These are phyloP conservation scores for Boletus austroedulis DNA, from an alignment of 1,284 basidiomycete genomes.

Conservation along the genomic window DNA sequence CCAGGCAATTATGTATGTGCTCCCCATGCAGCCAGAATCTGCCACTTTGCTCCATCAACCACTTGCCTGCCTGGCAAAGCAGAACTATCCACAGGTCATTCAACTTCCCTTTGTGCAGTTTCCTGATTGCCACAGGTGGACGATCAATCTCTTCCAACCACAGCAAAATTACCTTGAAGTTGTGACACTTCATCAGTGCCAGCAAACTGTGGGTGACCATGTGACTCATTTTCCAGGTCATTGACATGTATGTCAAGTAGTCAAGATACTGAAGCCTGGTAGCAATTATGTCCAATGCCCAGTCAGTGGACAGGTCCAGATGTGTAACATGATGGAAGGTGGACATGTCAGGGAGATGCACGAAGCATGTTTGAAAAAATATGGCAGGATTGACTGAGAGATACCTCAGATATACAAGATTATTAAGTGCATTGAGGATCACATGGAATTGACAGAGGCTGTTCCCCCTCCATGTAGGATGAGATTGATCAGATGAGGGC, in stretches of 20 bases:
- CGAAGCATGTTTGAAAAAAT: not conserved
- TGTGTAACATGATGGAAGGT: not conserved
- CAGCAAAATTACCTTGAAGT: not conserved
- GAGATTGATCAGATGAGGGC: not conserved
- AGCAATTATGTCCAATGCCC: not conserved
- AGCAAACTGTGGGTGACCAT: not conserved
- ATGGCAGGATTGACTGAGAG: not conserved
- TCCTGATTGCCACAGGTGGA: not conserved
- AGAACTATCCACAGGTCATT: not conserved
- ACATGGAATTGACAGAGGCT: not conserved
- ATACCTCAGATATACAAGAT: not conserved
- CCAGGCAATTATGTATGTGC: not conserved
- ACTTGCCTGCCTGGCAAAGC: not conserved
- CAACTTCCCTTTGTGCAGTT: not conserved
- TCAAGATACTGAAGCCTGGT: not conserved
- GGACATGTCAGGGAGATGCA: not conserved
- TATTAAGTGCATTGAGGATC: not conserved
- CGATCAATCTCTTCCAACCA: not conserved
- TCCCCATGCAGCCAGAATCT: not conserved
- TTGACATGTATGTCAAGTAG: not conserved
- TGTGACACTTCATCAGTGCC: not conserved
- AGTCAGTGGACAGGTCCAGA: not conserved
- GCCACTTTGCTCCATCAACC: not conserved
- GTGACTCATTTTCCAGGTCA: not conserved
- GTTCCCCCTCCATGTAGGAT: not conserved